Evolutionary conservation across 805 yeast species (phyloP).

Genomic region (Huiozyma sinensis): DNA sequence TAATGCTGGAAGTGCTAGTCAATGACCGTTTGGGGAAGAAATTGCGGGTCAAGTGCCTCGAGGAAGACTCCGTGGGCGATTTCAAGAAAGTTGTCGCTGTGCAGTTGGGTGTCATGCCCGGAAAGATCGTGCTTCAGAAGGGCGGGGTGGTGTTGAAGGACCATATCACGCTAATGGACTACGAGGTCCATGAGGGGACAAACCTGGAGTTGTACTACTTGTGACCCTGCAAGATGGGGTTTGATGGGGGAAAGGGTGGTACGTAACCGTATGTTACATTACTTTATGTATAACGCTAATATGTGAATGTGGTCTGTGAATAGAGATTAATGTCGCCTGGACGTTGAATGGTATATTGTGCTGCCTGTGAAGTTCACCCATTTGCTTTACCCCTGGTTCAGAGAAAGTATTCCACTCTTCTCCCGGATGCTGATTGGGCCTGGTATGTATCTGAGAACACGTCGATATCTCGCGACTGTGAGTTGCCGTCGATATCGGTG

Average conservation of each 20-base stretch:
- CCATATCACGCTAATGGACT: constrained; percentile 86
- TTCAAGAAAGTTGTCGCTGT: constrained; percentile 74
- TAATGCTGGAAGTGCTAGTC: constrained; percentile 63
- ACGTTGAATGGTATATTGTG: too few relatives aligned
- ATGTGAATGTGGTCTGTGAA: neutral
- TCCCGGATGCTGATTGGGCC: constrained; percentile 22
- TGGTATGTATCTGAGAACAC: constrained; percentile 29
- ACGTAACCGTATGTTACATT: neutral
- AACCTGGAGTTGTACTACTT: constrained; percentile 76
- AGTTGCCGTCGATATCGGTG: neutral
- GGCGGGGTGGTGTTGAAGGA: constrained; percentile 80
- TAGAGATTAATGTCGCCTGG: too few relatives aligned
- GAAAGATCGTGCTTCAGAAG: constrained; percentile 59
- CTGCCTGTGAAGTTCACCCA: too few relatives aligned
- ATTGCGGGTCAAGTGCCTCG: constrained; percentile 77
- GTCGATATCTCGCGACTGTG: constrained; percentile 7
- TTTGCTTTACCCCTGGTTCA: constrained; percentile 3
- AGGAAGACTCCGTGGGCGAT: constrained; percentile 79
- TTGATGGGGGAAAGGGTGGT: neutral
- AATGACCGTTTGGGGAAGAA: constrained; percentile 80
- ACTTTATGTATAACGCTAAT: neutral
- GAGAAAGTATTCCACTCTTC: constrained; percentile 28
- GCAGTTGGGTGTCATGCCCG: constrained; percentile 66
- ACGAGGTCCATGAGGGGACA: constrained; percentile 85
- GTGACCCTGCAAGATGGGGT: constrained; percentile 17